Conservation (phyloP, 441 rosid species). For the Croton setiger region DNA sequence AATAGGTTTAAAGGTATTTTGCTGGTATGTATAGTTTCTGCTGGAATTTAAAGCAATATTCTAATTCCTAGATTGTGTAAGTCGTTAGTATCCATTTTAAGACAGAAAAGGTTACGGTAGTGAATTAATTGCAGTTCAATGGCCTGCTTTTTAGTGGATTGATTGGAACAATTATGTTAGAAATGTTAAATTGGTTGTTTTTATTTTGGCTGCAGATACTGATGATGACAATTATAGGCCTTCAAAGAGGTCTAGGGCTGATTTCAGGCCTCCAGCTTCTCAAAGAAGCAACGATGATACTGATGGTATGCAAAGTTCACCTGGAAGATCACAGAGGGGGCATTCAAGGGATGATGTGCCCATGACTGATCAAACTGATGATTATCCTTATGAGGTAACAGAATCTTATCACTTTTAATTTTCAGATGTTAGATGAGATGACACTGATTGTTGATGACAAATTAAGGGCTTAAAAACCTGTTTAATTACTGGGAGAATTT, state of each 20-base stretch:
- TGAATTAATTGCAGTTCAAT: neutral
- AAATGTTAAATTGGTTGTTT: neutral
- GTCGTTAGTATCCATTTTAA: neutral
- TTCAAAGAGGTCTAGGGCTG: constrained; percentile 80
- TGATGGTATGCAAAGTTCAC: constrained; percentile 77
- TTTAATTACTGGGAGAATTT: constrained; percentile 12
- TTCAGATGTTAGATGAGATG: neutral
- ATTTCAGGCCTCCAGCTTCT: constrained; percentile 49
- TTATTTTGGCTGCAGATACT: constrained; percentile 47
- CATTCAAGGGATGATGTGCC: constrained; percentile 75
- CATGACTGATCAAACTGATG: constrained; percentile 88
- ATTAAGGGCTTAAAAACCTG: neutral
- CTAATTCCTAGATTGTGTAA: too few relatives aligned
- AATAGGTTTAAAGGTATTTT: too few relatives aligned
- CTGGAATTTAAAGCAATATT: too few relatives aligned
- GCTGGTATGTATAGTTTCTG: too few relatives aligned
- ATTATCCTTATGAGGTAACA: constrained; percentile 56
- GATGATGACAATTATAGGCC: constrained; percentile 88
- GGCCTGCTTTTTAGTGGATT: neutral
- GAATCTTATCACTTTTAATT: constrained; percentile 14
- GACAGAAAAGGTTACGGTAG: neutral
- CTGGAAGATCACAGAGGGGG: constrained; percentile 57
- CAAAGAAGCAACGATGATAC: constrained; percentile 64
- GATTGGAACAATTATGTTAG: neutral
- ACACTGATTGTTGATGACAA: neutral